Base-by-base conservation (phyloP, 164 flowering plant species). In the Brasenia schreberi region DNA sequence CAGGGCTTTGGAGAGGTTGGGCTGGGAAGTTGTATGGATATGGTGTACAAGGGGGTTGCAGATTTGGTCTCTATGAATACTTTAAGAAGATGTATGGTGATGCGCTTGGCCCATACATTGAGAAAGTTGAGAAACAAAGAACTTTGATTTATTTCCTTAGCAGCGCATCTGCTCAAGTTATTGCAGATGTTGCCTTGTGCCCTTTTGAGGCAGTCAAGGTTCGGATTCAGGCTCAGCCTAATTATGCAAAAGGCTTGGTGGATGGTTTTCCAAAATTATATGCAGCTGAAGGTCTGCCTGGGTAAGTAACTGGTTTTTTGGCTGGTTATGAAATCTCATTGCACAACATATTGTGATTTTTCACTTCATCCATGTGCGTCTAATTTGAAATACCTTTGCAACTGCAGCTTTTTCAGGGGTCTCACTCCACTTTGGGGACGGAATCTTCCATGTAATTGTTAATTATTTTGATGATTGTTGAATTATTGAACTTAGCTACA, bases 121-220 rank as follows among this genome's bases (percentile, higher is more conserved):
- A 11, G 59, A 56, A 56, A n/a, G 2, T 76, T 43, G 87, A 74
- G 44, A 74, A 74, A 5, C 81, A 79, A 68, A 82, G 75, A 72
- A 87, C 87, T 70, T 49, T 74, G 70, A 76, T 93, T 45, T 93
- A 76, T 81, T 85, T 90, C 67, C 67, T 82, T 64, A 90, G 98
- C 73, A 84, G 97, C 71, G 93, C 92, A 63, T 90, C 98, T 69
- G 97, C 98, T 71, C 85, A 93, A 76, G 79, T 86, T 42, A 77
- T 93, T 81, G 94, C 96, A 18, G 83, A 93, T 73, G 80, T 90
- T 63, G 92, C 96, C 59, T 84, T 90, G 4, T 87, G 94, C 69
- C 98, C 97, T 44, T 90, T 93, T 66, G 98, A 90, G 79, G 94
- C 97, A 7, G 70, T 93, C 62, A 93, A 93, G 80, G 92, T 88